Base-by-base conservation (phyloP, 1,284 basidiomycete genomes). In the Rhodofomes roseus region DNA sequence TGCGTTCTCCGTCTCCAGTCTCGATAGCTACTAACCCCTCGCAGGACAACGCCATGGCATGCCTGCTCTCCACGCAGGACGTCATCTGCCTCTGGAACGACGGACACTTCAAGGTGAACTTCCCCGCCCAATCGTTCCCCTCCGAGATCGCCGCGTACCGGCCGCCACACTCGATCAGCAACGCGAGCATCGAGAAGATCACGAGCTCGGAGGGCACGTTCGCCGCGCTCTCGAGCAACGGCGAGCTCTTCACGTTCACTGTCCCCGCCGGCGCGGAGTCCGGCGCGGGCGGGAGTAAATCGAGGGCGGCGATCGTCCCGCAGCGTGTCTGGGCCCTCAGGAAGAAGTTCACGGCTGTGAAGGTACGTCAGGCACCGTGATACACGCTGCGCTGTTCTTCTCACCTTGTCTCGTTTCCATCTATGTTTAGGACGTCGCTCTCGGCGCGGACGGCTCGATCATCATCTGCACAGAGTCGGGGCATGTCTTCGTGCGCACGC, bases 391-490 rank as follows among this genome's bases (percentile, higher is more conserved):
- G n/a, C n/a, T n/a, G n/a, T n/a, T n/a, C n/a, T n/a, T n/a, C n/a
- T n/a, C n/a, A n/a, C n/a, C n/a, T n/a, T n/a, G n/a, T n/a, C 36
- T 54, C 1, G 53, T 31, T 25, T 29, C 5, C 14, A 37, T 41
- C 4, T 25, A 43, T 12, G 39, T 20, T 18, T 70, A 90, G 81
- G 96, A 98, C 70, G 90, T 96, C 8, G 95, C 93, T 0, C 81
- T 98, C 22, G 94, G 95, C 16, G 78, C 86, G 0, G 95, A 98
- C 65, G 94, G 95, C 1, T 86, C 90, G 7, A 84, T 98, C 67
- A 90, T 98, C 67, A 82, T 98, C 44, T 97, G 94, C 74, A 98
- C 96, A 0, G 87, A 91, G 65, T 95, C 95, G 1, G 96, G 96
- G 0, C 95, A 98, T 67, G 95, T 98, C 31, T 98, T 93, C 68